phyloP scores from a whole-genome alignment of 208 protist species.

The Histomonas meleagridis region DNA sequence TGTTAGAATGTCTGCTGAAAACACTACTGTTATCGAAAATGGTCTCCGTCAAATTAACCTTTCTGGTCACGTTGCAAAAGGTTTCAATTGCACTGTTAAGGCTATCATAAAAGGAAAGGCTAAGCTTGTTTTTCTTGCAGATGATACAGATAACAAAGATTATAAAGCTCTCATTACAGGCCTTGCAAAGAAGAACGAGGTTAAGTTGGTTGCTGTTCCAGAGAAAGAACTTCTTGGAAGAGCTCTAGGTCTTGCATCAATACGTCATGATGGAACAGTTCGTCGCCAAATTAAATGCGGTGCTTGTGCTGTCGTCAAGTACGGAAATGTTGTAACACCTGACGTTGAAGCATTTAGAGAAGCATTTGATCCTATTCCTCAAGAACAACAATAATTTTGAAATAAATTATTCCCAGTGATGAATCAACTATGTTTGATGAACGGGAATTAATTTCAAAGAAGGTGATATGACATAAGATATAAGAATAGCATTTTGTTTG shows the following conservation, averaged over 20 bases:
- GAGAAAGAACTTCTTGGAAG: neutral
- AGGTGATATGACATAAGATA: too few species aligned
- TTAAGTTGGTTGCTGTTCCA: neutral
- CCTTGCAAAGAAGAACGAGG: constrained; percentile 12
- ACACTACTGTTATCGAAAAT: neutral
- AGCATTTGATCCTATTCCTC: neutral
- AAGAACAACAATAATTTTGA: too few species aligned
- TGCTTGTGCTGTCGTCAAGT: neutral
- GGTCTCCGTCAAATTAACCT: constrained; percentile 18
- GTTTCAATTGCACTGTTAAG: constrained; percentile 4
- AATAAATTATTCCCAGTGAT: too few species aligned
- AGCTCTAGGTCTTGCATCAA: neutral
- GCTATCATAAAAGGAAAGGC: constrained; percentile 20
- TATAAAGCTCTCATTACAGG: neutral
- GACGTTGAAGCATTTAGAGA: neutral
- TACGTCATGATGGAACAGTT: neutral
- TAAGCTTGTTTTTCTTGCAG: neutral
- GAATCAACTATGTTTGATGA: too few species aligned
- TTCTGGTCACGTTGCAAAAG: neutral
- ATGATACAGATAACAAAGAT: neutral
- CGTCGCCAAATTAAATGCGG: constrained; percentile 22
- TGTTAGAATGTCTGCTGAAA: neutral
- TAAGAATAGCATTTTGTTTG: too few species aligned
- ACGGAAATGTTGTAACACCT: neutral
- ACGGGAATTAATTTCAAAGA: too few species aligned